Conservation (phyloP, 176 grass and related monocot species). For the Triticum urartu region DNA sequence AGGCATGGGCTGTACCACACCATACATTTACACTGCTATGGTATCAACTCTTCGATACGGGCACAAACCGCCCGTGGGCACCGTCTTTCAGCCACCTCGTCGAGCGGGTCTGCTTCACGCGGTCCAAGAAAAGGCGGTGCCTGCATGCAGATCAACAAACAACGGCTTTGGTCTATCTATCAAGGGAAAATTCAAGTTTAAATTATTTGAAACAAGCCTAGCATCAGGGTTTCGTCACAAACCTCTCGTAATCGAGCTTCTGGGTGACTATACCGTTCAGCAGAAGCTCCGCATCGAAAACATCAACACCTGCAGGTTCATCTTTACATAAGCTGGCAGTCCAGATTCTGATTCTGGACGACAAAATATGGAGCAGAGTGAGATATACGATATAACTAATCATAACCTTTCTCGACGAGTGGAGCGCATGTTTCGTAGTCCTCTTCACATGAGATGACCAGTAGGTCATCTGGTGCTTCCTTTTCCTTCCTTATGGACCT, state of each 20-base stretch:
- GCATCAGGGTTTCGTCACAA: neutral
- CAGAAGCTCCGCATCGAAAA: conserved; percentile 62
- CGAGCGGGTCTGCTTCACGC: conserved; percentile 47
- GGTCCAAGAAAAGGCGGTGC: conserved; percentile 48
- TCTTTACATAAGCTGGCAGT: conserved; percentile 22
- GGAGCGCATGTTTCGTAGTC: conserved; percentile 57
- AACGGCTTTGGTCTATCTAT: neutral
- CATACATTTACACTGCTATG: neutral
- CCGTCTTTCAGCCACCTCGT: conserved; percentile 48
- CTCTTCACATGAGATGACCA: conserved; percentile 82
- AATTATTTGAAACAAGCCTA: neutral
- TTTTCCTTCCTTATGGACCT: conserved; percentile 64
- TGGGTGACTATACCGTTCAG: conserved; percentile 81
- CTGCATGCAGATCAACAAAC: neutral
- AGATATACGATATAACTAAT: neutral
- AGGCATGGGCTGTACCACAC: neutral
- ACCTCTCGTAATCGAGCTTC: conserved; percentile 85
- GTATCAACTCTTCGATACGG: conserved; percentile 29
- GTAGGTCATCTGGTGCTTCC: conserved; percentile 60
- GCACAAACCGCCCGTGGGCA: conserved; percentile 30
- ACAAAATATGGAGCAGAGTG: neutral
- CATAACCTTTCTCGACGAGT: conserved; percentile 74
- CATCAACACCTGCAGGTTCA: conserved; percentile 41
- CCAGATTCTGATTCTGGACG: neutral
- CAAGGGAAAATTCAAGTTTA: neutral